phyloP scores from a whole-genome alignment of 257 asterid species.

The Nicotiana tomentosiformis region DNA sequence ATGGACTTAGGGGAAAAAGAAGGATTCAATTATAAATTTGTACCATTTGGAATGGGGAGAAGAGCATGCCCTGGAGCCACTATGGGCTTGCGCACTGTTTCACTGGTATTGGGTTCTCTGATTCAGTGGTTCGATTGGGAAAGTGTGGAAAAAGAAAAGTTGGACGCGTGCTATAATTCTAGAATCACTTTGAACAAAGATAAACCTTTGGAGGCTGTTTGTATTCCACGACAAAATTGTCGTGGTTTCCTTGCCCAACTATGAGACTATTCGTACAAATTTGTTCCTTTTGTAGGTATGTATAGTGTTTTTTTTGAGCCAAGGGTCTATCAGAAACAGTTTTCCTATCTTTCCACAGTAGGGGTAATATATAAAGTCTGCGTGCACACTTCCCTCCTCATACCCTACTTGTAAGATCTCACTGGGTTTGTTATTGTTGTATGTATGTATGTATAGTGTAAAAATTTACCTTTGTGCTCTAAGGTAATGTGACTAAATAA shows the following conservation, averaged over 20 bases:
- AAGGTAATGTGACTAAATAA: background rate
- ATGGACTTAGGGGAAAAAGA: constrained; percentile 21
- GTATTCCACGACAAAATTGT: constrained; percentile 22
- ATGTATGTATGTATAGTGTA: no score
- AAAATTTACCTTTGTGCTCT: background rate
- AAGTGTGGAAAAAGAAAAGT: constrained; percentile 1
- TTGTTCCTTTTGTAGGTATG: background rate
- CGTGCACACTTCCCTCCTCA: no score
- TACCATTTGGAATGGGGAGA: constrained; percentile 58
- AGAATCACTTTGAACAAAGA: constrained; percentile 23
- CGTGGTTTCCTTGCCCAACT: constrained; percentile 23
- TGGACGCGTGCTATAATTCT: constrained; percentile 10
- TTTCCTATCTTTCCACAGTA: no score
- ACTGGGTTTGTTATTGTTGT: no score
- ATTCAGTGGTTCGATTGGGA: constrained; percentile 55
- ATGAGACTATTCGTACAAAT: background rate
- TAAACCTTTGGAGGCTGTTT: constrained; percentile 39
- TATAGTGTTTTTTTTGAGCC: no score
- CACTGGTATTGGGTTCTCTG: constrained; percentile 41
- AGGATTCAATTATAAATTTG: constrained; percentile 22
- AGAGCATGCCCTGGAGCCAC: constrained; percentile 52
- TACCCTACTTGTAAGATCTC: no score
- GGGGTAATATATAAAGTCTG: no score
- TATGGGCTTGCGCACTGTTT: constrained; percentile 34
- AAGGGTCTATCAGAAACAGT: no score